phyloP scores from a whole-genome alignment of 768 basidiomycete species.

The Serpula lacrymans region DNA sequence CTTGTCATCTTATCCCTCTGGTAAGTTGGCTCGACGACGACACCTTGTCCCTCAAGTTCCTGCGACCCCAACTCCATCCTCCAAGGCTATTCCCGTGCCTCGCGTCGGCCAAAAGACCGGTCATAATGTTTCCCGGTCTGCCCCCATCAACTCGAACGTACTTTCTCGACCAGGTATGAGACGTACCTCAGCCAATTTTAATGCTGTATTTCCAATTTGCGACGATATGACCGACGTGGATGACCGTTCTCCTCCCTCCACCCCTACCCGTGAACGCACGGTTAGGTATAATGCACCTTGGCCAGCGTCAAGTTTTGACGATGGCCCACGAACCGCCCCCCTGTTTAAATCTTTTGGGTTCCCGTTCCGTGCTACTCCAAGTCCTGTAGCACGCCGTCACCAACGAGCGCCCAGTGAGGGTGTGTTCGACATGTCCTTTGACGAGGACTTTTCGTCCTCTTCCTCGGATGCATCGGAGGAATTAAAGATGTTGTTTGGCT shows the following conservation, averaged over 20 bases:
- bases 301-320: slow-evolving; percentile 33
- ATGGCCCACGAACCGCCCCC: slow-evolving; percentile 52
- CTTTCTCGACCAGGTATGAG: slow-evolving; percentile 26
- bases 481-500: slow-evolving; percentile 30
- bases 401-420: slow-evolving; percentile 67
- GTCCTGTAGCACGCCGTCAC: slow-evolving; percentile 42
- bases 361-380: slow-evolving; percentile 42
- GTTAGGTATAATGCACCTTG: slow-evolving; percentile 19
- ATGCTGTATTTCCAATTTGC: slow-evolving; percentile 59
- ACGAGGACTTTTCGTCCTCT: slow-evolving; percentile 53
- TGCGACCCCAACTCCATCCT: slow-evolving; percentile 33
- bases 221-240: slow-evolving; percentile 62
- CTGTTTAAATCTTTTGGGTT: slow-evolving; percentile 34
- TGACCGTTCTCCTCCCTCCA: slow-evolving; percentile 44
- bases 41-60: slow-evolving; percentile 32
- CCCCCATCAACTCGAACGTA: slow-evolving; percentile 41
- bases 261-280: slow-evolving; percentile 48
- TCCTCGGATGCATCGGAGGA: slow-evolving; percentile 39
- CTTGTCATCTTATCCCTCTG: slow-evolving; percentile 45
- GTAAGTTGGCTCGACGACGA: slow-evolving; percentile 59
- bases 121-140: slow-evolving; percentile 46
- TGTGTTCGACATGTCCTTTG: slow-evolving; percentile 72
- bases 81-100: slow-evolving; percentile 53
- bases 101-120: slow-evolving; percentile 18
- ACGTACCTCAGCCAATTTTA: slow-evolving; percentile 28